These are phyloP conservation scores for Globisporangium okanoganense DNA, from an alignment of 352 stramenopile species.

Conservation along the genomic window DNA sequence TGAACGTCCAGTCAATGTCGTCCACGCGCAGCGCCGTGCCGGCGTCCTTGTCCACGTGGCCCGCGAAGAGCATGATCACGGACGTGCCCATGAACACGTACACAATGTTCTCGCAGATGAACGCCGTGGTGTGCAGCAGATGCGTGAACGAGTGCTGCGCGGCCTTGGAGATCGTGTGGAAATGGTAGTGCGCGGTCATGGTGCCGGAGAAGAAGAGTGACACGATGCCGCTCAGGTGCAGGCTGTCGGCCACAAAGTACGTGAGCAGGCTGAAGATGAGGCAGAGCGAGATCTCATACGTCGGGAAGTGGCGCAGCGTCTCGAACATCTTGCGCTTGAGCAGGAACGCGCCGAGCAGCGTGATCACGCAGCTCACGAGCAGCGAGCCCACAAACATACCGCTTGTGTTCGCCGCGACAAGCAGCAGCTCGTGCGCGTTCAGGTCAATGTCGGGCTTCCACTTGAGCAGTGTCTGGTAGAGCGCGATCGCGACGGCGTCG, in stretches of 20 bases:
- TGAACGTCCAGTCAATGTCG: constrained; percentile 82
- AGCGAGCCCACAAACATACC: constrained; percentile 82
- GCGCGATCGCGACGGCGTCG: constrained; percentile 91
- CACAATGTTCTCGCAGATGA: constrained; percentile 81
- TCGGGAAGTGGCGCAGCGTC: constrained; percentile 74
- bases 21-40: constrained; percentile 61
- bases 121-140: constrained; percentile 75
- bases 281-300: constrained; percentile 85
- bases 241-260: constrained; percentile 76
- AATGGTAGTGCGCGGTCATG: constrained; percentile 87
- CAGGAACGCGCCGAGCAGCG: constrained; percentile 66
- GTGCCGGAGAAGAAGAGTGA: constrained; percentile 92
- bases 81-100: constrained; percentile 88
- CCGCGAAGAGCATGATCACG: constrained; percentile 79
- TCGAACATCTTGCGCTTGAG: constrained; percentile 72
- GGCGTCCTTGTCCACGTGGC: constrained; percentile 52
- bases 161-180: constrained; percentile 78
- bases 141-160: constrained; percentile 84
- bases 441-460: constrained; percentile 79
- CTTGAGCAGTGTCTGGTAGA: constrained; percentile 92
- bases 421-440: constrained; percentile 52
- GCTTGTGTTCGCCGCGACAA: constrained; percentile 58
- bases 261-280: constrained; percentile 85
- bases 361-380: constrained; percentile 65
- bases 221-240: constrained; percentile 91